phyloP scores from a whole-genome alignment of 176 grass and related monocot species.

The Avena sativa region DNA sequence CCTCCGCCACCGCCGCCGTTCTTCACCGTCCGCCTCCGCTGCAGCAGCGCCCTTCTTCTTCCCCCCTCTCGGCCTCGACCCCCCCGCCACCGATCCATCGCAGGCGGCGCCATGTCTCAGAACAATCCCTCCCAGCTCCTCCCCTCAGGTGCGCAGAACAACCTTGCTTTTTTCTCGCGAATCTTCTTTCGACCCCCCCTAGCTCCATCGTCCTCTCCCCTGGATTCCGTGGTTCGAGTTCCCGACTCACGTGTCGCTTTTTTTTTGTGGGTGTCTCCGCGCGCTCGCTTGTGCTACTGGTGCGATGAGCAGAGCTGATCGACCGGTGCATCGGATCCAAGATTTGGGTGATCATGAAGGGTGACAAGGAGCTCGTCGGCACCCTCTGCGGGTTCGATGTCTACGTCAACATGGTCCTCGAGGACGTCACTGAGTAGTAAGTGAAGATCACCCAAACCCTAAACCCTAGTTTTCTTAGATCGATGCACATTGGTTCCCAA shows the following conservation, averaged over 20 bases:
- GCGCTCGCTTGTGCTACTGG: background rate
- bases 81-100: background rate
- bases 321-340: constrained; percentile 98
- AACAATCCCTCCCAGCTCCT: constrained; percentile 97
- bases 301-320: constrained; percentile 70
- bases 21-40: background rate
- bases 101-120: constrained; percentile 60
- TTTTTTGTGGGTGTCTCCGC: no score
- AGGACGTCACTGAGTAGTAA: constrained; percentile 99
- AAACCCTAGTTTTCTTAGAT: constrained; percentile 43
- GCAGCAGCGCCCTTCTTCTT: background rate
- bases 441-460: constrained; percentile 48
- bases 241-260: background rate
- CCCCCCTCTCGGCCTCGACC: background rate
- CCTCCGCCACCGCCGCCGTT: background rate
- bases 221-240: background rate
- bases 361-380: constrained; percentile 97
- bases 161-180: background rate
- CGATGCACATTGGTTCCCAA: background rate
- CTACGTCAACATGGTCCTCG: constrained; percentile 99
- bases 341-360: constrained; percentile 99
- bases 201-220: background rate
- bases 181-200: constrained; percentile 3
- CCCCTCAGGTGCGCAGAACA: constrained; percentile 65
- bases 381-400: constrained; percentile 96